A percentile compares a stretch with the other conserved stretches of the same genome.
Conservation (phyloP, 192 early-diverging fungal species). For the Phlyctochytrium planicorne region DNA sequence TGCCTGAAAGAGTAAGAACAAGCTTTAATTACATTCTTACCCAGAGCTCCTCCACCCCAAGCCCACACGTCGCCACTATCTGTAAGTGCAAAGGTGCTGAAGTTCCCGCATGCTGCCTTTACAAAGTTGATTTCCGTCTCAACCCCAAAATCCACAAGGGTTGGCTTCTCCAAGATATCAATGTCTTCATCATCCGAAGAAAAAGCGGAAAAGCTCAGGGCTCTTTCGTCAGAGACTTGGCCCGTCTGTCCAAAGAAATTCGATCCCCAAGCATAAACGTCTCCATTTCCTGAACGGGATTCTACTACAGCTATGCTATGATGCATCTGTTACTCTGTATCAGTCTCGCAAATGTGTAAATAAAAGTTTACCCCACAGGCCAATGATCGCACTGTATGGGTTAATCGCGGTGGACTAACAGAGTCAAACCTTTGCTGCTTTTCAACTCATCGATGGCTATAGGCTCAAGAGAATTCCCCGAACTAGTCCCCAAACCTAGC, state of each 20-base stretch:
- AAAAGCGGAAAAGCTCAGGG: conserved; percentile 2
- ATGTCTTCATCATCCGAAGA: conserved; percentile 27
- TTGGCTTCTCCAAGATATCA: conserved; percentile 27
- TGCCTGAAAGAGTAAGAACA: conserved; percentile 19
- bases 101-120: conserved; percentile 31
- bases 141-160: conserved; percentile 4
- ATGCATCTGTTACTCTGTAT: not conserved
- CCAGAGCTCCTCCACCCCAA: conserved; percentile 31
- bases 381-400: not conserved
- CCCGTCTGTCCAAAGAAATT: conserved; percentile 46
- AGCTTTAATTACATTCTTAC: too few relatives aligned
- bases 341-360: not conserved
- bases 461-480: not conserved
- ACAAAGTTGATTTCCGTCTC: conserved; percentile 12
- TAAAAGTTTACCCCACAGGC: not conserved
- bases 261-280: conserved; percentile 37
- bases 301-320: not conserved
- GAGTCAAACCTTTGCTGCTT: too few relatives aligned
- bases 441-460: not conserved
- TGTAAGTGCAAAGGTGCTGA: conserved; percentile 27
- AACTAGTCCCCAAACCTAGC: not conserved
- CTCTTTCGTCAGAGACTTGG: not conserved
- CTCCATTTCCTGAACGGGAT: not conserved
- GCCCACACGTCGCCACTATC: conserved; percentile 20
- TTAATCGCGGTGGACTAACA: too few relatives aligned